A percentile compares a stretch with the other conserved stretches of the same genome.
These are phyloP conservation scores for Coemansia sp. DNA, from an alignment of 192 early-diverging fungal genomes.

Conservation along the genomic window DNA sequence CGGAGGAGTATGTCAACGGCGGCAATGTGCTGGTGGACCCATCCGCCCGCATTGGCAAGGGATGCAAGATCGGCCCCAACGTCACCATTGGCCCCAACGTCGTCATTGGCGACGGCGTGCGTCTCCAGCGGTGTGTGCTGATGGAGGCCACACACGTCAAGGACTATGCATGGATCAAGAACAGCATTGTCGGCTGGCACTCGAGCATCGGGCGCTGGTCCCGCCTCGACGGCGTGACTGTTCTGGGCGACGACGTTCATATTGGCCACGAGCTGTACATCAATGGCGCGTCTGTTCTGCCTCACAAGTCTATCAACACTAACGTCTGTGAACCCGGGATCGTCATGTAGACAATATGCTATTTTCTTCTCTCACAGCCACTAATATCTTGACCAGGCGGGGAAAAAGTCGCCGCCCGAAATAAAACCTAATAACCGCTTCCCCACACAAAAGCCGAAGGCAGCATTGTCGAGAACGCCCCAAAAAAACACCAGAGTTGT, in stretches of 20 bases:
- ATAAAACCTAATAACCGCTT: not conserved
- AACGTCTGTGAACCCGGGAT: conserved; percentile 93
- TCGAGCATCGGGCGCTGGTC: conserved; percentile 93
- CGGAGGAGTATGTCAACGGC: conserved; percentile 65
- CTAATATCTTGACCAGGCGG: not conserved
- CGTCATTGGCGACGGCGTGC: conserved; percentile 91
- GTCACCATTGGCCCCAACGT: conserved; percentile 92
- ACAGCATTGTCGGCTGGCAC: conserved; percentile 94
- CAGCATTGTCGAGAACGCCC: not conserved
- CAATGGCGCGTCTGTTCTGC: conserved; percentile 94
- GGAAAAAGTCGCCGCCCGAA: not conserved
- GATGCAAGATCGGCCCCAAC: conserved; percentile 97
- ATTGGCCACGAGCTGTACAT: conserved; percentile 91
- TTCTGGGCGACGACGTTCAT: conserved; percentile 96
- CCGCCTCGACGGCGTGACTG: conserved; percentile 90
- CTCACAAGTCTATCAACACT: conserved; percentile 88
- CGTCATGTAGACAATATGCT: conserved; percentile 73
- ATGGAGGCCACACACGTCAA: conserved; percentile 81
- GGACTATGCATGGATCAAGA: conserved; percentile 89
- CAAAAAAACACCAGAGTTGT: not conserved
- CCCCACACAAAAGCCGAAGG: not conserved
- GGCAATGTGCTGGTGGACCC: conserved; percentile 94
- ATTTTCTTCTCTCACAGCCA: not conserved
- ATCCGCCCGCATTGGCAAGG: conserved; percentile 88
- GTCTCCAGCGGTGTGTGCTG: conserved; percentile 85